Base-by-base conservation (phyloP, 441 rosid species). In the Eruca vesicaria region DNA sequence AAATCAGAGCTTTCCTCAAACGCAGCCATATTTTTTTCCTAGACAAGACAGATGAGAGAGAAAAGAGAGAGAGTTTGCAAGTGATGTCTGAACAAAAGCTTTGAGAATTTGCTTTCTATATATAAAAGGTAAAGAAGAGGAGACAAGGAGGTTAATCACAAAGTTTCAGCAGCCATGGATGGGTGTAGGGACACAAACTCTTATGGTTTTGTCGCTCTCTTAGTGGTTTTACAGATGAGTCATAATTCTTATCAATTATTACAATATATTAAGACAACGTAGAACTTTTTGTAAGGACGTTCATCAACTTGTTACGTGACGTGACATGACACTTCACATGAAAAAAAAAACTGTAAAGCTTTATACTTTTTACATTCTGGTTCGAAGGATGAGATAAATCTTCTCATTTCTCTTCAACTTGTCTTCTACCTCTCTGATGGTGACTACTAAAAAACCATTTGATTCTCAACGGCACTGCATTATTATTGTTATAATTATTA, bases 1-100 rank as follows among this genome's bases (percentile, higher is more conserved):
- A 88, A 71, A 12, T 67, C 74, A 19, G 81, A 72, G 10, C 79
- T 73, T 66, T 85, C 89, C 50, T 83, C 80, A 8, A 73, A 23
- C 9, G 71, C 72, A 8, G 81, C 77, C 92, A 88, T 87, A 23
- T 21, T 55, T 23, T 52, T 45, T 2, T 5, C 15, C 11, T 35
- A 63, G 18, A 20, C 35, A 12, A 63, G 55, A 45, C 5, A 18
- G 45, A 38, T 9, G 48, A 66, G 26, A 75, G 18, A 61, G 53
- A 48, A 28, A 2, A 26, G 64, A 64, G 33, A 68, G 28, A 74
- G 29, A 74, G 38, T 35, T 9, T 41, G 32, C 23, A 77, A 72
- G 56, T 36, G 77, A 75, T 75, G 73, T 33, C 8, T 61, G 63
- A 28, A 18, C 57, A 75, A 68, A 77, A 72, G 41, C 53, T 66